Conservation (phyloP, 495 filamentous ascomycete genomes). For the Penicillium goetzii region DNA sequence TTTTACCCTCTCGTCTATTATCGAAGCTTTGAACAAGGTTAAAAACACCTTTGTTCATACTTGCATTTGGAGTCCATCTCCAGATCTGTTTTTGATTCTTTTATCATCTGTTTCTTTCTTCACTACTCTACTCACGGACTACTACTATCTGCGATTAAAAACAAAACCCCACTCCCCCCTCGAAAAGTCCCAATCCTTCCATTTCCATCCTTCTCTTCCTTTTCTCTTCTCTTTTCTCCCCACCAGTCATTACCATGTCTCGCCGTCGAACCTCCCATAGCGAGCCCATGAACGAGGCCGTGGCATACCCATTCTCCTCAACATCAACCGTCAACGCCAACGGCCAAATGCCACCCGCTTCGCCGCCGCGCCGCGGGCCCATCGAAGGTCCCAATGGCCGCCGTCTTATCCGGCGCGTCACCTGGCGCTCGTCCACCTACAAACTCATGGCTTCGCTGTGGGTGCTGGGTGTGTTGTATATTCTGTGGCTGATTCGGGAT, state of each 20-base stretch:
- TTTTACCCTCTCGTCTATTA: not conserved
- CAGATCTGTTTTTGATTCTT: not conserved
- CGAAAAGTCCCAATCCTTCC: not conserved
- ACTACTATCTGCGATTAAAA: not conserved
- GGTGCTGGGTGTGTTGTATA: constrained; percentile 51
- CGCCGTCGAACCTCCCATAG: constrained; percentile 50
- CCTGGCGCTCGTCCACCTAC: constrained; percentile 55
- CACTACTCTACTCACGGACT: not conserved
- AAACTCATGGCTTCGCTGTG: constrained; percentile 53
- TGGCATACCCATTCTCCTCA: constrained; percentile 43
- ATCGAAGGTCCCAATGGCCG: constrained; percentile 53
- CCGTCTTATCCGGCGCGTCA: constrained; percentile 51
- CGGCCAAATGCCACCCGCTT: constrained; percentile 17
- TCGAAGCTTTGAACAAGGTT: not conserved
- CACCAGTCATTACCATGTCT: constrained; percentile 36
- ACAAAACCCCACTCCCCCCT: not conserved
- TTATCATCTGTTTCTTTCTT: not conserved
- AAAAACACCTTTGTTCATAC: not conserved
- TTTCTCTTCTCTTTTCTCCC: not conserved
- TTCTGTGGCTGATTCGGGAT: constrained; percentile 53
- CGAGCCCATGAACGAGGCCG: constrained; percentile 45
- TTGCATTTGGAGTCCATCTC: not conserved
- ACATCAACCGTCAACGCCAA: constrained; percentile 25
- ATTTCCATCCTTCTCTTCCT: not conserved
- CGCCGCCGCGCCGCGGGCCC: constrained; percentile 39